These are phyloP conservation scores for Dittrichia graveolens DNA, from an alignment of 129 eudicot genomes.

Conservation along the genomic window DNA sequence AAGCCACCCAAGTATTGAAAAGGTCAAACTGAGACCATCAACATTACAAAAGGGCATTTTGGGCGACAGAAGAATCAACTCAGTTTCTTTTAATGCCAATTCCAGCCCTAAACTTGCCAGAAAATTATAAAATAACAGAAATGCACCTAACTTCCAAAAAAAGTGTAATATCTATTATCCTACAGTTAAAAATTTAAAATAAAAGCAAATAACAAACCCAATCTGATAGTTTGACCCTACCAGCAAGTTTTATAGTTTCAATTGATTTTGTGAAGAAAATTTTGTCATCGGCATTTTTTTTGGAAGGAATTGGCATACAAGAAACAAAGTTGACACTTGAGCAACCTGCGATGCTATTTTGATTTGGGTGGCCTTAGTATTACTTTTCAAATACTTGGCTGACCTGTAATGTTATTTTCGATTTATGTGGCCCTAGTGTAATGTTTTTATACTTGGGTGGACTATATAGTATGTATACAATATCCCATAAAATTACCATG, in stretches of 20 bases:
- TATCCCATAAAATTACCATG: constrained; percentile 57
- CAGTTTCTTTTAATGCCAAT: not conserved
- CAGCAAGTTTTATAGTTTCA: not conserved
- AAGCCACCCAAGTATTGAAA: constrained; percentile 11
- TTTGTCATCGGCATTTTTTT: not conserved
- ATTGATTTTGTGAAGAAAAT: not conserved
- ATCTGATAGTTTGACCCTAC: not conserved
- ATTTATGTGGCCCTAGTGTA: not conserved
- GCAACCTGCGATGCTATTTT: not conserved
- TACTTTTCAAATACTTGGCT: not conserved
- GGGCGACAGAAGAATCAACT: not conserved
- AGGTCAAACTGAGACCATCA: not conserved
- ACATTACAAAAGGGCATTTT: not conserved
- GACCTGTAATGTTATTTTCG: not conserved
- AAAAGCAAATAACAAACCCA: not conserved
- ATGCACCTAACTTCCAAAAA: not conserved
- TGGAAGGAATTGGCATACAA: not conserved
- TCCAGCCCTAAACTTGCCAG: not conserved
- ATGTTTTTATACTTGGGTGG: constrained; percentile 12
- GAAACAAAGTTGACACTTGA: not conserved
- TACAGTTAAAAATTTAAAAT: too few species aligned
- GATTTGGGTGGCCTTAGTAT: not conserved
- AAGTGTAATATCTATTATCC: not conserved
- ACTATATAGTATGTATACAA: not conserved
- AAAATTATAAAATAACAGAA: not conserved